Percentiles rank a stretch among this genome's conserved stretches.
phyloP scores from a whole-genome alignment of 495 filamentous ascomycete species.

The Talaromyces liani region DNA sequence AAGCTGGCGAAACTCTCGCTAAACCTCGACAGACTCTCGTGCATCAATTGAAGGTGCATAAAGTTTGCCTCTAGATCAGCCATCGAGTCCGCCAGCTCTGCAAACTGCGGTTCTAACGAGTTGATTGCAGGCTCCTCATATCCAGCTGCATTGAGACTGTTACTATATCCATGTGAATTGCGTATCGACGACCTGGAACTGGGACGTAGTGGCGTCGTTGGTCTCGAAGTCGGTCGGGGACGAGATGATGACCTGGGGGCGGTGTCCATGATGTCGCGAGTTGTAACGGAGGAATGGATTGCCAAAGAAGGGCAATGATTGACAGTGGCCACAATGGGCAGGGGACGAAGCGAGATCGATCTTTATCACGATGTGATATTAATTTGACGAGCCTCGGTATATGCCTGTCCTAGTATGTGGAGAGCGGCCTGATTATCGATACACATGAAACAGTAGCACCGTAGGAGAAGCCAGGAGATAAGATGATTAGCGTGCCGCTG shows the following conservation, averaged over 20 bases:
- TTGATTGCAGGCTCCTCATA: conserved; percentile 69
- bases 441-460: neutral
- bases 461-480: neutral
- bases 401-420: neutral
- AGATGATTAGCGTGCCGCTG: neutral
- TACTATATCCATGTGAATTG: conserved; percentile 52
- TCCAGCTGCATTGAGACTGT: conserved; percentile 27
- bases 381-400: neutral
- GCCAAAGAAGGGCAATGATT: neutral
- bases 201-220: conserved; percentile 87
- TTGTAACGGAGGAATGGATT: neutral
- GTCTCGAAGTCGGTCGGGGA: conserved; percentile 55
- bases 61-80: conserved; percentile 95
- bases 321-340: neutral
- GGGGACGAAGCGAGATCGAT: neutral
- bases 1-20: conserved; percentile 95
- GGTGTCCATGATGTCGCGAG: conserved; percentile 25
- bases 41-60: conserved; percentile 94
- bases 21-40: conserved; percentile 89
- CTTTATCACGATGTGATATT: neutral
- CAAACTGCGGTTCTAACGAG: conserved; percentile 77
- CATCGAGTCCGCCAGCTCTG: conserved; percentile 89
- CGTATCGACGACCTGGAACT: conserved; percentile 84
- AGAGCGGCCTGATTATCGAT: neutral
- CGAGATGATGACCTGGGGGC: conserved; percentile 32